phyloP scores from a whole-genome alignment of 768 basidiomycete genomes.

The Kwoniella dendrophila region DNA sequence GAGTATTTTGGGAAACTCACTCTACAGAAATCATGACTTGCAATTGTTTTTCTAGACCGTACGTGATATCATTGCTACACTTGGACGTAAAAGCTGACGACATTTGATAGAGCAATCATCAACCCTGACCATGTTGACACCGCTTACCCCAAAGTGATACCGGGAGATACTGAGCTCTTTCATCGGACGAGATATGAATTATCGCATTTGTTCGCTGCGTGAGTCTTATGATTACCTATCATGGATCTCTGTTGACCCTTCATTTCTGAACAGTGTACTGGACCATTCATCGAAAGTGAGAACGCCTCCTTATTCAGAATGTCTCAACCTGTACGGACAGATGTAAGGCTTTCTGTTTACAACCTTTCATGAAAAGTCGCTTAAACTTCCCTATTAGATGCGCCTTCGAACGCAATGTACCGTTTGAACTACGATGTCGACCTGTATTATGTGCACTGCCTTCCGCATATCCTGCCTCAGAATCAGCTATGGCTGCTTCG shows the following conservation, averaged over 20 bases:
- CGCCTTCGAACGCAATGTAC: slow-evolving; percentile 19
- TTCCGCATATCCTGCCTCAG: slow-evolving; percentile 21
- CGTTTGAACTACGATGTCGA: slow-evolving; percentile 30
- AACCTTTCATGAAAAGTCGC: no score
- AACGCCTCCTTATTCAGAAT: neutral
- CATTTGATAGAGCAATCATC: neutral
- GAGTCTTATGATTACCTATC: no score
- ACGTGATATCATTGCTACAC: neutral
- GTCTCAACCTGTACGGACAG: neutral
- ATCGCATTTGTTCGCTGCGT: neutral
- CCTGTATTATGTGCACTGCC: slow-evolving; percentile 16
- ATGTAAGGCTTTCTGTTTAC: neutral
- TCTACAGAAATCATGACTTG: slow-evolving; percentile 17
- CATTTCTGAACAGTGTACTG: neutral
- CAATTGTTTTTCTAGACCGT: slow-evolving; percentile 25
- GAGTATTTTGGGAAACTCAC: slow-evolving; percentile 26
- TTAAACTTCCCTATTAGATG: no score
- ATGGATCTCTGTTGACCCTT: neutral
- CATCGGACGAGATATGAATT: neutral
- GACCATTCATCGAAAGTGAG: neutral
- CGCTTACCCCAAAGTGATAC: slow-evolving; percentile 2
- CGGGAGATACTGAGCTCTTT: neutral
- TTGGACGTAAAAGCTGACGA: neutral
- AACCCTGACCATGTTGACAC: slow-evolving; percentile 15
- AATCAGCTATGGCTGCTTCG: neutral